Evolutionary conservation across 257 asterid genomes (phyloP).

Genomic region (Plantago elongata): DNA sequence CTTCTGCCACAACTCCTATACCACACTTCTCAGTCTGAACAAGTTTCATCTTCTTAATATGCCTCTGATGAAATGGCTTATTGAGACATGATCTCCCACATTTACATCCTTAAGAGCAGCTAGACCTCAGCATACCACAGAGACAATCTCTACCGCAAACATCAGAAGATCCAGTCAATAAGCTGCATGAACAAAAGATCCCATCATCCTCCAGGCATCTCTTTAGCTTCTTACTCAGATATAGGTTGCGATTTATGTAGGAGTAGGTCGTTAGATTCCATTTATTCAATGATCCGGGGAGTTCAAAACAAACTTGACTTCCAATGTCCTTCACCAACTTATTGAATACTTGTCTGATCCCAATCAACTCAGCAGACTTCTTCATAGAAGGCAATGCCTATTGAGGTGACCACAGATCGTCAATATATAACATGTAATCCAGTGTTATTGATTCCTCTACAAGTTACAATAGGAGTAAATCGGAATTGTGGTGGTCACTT

Average conservation of each 20-base stretch:
- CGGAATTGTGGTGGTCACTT: too few species aligned
- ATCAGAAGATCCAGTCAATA: conserved; percentile 56
- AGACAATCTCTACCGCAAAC: conserved; percentile 85
- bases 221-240: conserved; percentile 74
- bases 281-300: conserved; percentile 67
- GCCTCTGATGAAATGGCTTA: conserved; percentile 89
- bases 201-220: conserved; percentile 84
- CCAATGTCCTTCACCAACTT: conserved; percentile 61
- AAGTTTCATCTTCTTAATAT: conserved; percentile 74
- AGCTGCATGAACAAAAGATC: conserved; percentile 79
- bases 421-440: too few species aligned
- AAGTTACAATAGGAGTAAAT: too few species aligned
- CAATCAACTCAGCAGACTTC: conserved; percentile 42
- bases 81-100: conserved; percentile 82
- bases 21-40: conserved; percentile 99
- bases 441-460: too few species aligned
- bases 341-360: conserved; percentile 56
- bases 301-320: conserved; percentile 76
- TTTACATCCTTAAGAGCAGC: conserved; percentile 85
- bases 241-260: conserved; percentile 73
- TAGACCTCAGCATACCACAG: conserved; percentile 79
- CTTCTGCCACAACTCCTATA: conserved; percentile 84
- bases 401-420: conserved; percentile 13
- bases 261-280: conserved; percentile 61
- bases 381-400: conserved; percentile 62